Evolutionary conservation across 1,139 yeast genomes (phyloP), one percentile per base, ranked within the genome.

Genomic region (Diutina catenulata): DNA sequence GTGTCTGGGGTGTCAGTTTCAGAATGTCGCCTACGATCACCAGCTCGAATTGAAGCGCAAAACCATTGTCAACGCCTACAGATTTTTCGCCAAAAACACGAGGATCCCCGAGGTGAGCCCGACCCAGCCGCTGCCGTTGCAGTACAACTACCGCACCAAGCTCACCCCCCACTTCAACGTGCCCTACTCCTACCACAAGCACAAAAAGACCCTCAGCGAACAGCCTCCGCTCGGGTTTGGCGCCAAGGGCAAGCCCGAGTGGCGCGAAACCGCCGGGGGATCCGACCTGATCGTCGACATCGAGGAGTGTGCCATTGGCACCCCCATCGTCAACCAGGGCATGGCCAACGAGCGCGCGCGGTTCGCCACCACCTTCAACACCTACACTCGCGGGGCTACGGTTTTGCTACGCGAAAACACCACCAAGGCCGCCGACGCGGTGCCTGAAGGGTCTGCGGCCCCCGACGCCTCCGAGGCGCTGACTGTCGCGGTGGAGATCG

Each of bases 141-240:
- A 78, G 47, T 83, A 71, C 53, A 67, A 68, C 35, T 91, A 91
- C 59, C 67, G 98, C 53, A 91, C 98, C 1, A 91, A 91, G 52
- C 68, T 91, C 38, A 91, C 98, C 1, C 98, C 98, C 4, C 98
- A 91, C 62, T 91, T 88, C 59, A 91, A 86, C 52, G 63, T 86
- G 32, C 94, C 94, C n/a, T 18, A 18, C 23, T 22, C 32, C 15
- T 18, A 28, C 9, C 13, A 28, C 9, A 28, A 28, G 19, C 65
- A 72, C 45, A 64, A 62, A 38, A 56, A 60, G 40, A 59, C 64
- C 2, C 56, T 53, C n/a, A 53, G 57, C 35, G 56, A 64, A 26
- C 55, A 56, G 28, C 95, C 96, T 16, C 74, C 32, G 15, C 65
- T 91, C 40, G 98, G 98, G 1, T 91, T 88, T 62, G 95, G 94